Evolutionary conservation across 768 basidiomycete genomes (phyloP).

Genomic region (Suillus cothurnatus): DNA sequence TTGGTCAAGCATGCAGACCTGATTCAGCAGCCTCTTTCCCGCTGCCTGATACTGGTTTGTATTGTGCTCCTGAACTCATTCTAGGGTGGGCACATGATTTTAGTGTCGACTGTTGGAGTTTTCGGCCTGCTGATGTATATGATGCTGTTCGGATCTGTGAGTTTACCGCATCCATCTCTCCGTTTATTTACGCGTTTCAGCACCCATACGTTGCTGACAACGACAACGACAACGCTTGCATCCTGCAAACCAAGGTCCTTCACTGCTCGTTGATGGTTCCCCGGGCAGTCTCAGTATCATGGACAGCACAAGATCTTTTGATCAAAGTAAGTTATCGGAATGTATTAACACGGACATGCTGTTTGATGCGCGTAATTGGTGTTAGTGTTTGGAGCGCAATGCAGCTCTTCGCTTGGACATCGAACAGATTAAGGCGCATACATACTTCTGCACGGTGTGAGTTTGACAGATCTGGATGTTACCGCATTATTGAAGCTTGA

Average conservation of each 20-base stretch:
- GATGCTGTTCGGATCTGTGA: constrained; percentile 50
- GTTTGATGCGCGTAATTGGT: not conserved
- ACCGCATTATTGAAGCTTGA: not conserved
- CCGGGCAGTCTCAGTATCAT: constrained; percentile 25
- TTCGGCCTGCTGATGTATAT: constrained; percentile 55
- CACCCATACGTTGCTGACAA: constrained; percentile 39
- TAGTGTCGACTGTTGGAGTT: constrained; percentile 61
- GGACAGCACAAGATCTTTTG: constrained; percentile 45
- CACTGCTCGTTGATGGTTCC: constrained; percentile 32
- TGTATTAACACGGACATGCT: not conserved
- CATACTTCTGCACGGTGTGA: constrained; percentile 52
- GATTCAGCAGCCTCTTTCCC: constrained; percentile 5
- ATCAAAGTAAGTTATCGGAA: constrained; percentile 38
- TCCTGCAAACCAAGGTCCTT: constrained; percentile 38
- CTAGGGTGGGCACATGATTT: constrained; percentile 56
- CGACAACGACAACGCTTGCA: constrained; percentile 23
- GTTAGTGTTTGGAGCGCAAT: constrained; percentile 62
- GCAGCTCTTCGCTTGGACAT: constrained; percentile 47
- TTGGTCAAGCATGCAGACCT: constrained; percentile 39
- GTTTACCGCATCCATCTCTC: constrained; percentile 13
- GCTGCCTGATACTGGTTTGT: constrained; percentile 22
- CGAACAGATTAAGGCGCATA: constrained; percentile 45
- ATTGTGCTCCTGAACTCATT: constrained; percentile 55
- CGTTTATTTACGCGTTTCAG: constrained; percentile 27
- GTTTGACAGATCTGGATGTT: constrained; percentile 21